A percentile compares a stretch with the other conserved stretches of the same genome.
Evolutionary conservation across 768 basidiomycete species (phyloP).

Genomic region (Tylopilus rubrobrunneus): DNA sequence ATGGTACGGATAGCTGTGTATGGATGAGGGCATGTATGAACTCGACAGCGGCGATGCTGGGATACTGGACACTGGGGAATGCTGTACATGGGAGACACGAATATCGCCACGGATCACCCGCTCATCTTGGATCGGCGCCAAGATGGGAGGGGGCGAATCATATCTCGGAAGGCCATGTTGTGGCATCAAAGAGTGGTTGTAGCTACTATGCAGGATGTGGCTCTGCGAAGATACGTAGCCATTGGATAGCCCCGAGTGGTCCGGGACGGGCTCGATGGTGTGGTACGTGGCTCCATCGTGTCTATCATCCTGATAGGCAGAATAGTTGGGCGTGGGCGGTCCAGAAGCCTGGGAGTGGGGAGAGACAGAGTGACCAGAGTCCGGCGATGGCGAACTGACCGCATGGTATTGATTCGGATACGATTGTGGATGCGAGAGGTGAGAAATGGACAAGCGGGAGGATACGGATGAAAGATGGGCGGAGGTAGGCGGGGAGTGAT

Average conservation of each 20-base stretch:
- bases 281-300: conserved; percentile 39
- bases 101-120: conserved; percentile 31
- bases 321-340: conserved; percentile 36
- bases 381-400: conserved; percentile 45
- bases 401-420: conserved; percentile 36
- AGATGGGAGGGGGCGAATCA: conserved; percentile 50
- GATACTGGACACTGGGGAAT: conserved; percentile 31
- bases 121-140: conserved; percentile 53
- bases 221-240: conserved; percentile 32
- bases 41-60: conserved; percentile 28
- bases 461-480: conserved; percentile 34
- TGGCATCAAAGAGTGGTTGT: conserved; percentile 18
- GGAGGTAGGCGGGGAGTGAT: conserved; percentile 30
- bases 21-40: conserved; percentile 41
- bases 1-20: conserved; percentile 41
- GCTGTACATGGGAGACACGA: conserved; percentile 29
- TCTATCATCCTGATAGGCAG: conserved; percentile 44
- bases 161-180: conserved; percentile 34
- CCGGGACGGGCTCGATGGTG: conserved; percentile 28
- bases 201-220: conserved; percentile 26
- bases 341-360: conserved; percentile 32
- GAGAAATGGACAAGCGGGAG: conserved; percentile 59
- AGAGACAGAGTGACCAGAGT: conserved; percentile 47
- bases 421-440: conserved; percentile 53
- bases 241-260: conserved; percentile 28